Percentiles rank a stretch among this genome's conserved stretches.
Evolutionary conservation across 305 asterid genomes (phyloP).

Genomic region (Solanum hybrid): DNA sequence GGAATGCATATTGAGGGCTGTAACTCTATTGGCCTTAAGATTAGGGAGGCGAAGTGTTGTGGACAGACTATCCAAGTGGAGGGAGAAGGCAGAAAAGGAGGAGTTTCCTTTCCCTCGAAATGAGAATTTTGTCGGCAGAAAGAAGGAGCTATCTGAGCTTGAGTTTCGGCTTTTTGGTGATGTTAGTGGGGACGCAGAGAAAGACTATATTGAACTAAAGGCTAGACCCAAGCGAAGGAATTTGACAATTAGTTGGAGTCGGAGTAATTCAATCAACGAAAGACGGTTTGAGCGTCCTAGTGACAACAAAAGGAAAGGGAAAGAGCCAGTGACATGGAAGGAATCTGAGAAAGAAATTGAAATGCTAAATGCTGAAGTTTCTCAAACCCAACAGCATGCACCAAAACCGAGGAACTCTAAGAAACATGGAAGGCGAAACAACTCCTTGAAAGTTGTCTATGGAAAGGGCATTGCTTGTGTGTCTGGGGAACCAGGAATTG

Average conservation of each 20-base stretch:
- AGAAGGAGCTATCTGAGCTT: constrained; percentile 72
- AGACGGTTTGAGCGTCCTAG: constrained; percentile 33
- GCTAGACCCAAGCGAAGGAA: constrained; percentile 61
- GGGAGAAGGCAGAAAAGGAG: constrained; percentile 71
- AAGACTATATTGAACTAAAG: constrained; percentile 75
- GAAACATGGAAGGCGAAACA: constrained; percentile 47
- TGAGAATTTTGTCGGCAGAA: constrained; percentile 82
- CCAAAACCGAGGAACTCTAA: constrained; percentile 32
- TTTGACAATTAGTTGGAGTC: constrained; percentile 68
- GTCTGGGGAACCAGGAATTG: constrained; percentile 90
- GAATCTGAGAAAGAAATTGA: constrained; percentile 89
- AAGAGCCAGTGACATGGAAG: constrained; percentile 79
- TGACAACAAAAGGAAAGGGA: constrained; percentile 48
- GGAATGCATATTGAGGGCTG: constrained; percentile 76
- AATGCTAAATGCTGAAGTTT: constrained; percentile 50
- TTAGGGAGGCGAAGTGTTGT: constrained; percentile 87
- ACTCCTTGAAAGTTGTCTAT: constrained; percentile 55
- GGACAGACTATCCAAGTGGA: constrained; percentile 74
- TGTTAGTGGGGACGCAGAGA: constrained; percentile 65
- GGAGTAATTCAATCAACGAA: constrained; percentile 57
- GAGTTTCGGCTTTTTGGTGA: constrained; percentile 95
- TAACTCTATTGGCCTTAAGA: constrained; percentile 78
- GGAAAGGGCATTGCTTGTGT: constrained; percentile 94
- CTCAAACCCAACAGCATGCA: constrained; percentile 22
- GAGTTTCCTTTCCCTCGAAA: constrained; percentile 84